These are phyloP conservation scores for Bipolaris victoriae DNA, from an alignment of 2,329 filamentous ascomycete genomes.

Conservation along the genomic window DNA sequence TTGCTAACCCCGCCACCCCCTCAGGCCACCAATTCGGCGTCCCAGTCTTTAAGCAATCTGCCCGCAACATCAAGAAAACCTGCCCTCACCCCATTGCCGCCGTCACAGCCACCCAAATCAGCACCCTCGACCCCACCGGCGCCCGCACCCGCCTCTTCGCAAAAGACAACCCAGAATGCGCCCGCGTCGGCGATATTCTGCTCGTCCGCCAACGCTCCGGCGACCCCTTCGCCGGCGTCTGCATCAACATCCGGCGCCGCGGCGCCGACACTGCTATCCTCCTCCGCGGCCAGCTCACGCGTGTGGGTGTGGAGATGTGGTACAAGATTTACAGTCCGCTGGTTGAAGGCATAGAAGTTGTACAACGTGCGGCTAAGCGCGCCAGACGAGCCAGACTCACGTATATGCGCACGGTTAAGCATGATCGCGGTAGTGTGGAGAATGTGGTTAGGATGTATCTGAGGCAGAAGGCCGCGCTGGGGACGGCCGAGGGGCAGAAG, in stretches of 20 bases:
- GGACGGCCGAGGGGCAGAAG: slow-evolving; percentile 35
- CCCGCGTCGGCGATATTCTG: slow-evolving; percentile 85
- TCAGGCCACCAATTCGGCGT: slow-evolving; percentile 49
- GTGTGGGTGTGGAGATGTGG: slow-evolving; percentile 94
- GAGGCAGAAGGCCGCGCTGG: slow-evolving; percentile 47
- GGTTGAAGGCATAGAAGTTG: slow-evolving; percentile 89
- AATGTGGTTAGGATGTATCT: slow-evolving; percentile 47
- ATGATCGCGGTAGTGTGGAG: slow-evolving; percentile 49
- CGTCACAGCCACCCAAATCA: slow-evolving; percentile 72
- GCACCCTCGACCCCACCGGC: slow-evolving; percentile 81
- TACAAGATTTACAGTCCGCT: slow-evolving; percentile 93
- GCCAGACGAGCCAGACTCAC: slow-evolving; percentile 86
- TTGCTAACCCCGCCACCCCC: slow-evolving; percentile 6
- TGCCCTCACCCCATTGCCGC: slow-evolving; percentile 71
- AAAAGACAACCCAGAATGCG: slow-evolving; percentile 75
- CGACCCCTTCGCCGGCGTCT: slow-evolving; percentile 89
- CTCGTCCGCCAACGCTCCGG: slow-evolving; percentile 84
- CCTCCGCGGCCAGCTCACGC: slow-evolving; percentile 82
- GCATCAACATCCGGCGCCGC: slow-evolving; percentile 81
- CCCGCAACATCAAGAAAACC: slow-evolving; percentile 60
- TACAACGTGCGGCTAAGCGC: slow-evolving; percentile 83
- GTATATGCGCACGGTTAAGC: slow-evolving; percentile 71
- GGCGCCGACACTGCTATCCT: slow-evolving; percentile 88
- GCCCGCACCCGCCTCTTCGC: slow-evolving; percentile 83
- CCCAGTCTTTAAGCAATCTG: slow-evolving; percentile 58